Conservation (phyloP, 2,329 filamentous ascomycete genomes). For the Akanthomyces muscarius region DNA sequence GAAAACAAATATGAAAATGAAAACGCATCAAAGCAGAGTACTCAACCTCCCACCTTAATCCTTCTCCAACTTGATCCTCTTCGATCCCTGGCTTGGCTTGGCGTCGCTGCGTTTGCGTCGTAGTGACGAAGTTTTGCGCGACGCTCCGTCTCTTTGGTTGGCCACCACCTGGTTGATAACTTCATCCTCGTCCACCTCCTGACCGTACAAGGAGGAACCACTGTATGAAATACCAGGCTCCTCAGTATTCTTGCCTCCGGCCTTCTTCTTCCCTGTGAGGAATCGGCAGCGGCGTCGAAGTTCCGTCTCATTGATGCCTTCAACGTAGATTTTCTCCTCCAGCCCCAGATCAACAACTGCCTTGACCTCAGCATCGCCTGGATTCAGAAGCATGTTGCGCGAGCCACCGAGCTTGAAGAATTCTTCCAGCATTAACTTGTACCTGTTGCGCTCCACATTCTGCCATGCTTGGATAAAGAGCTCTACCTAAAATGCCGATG, state of each 20-base stretch:
- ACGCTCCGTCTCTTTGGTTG: conserved; percentile 23
- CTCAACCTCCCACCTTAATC: neutral
- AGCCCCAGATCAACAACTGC: neutral
- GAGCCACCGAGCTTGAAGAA: conserved; percentile 9
- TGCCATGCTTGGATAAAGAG: conserved; percentile 3
- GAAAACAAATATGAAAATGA: conserved; percentile 18
- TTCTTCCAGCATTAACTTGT: neutral
- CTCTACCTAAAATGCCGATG: neutral
- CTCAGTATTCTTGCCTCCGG: conserved; percentile 22
- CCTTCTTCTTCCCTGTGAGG: conserved; percentile 8
- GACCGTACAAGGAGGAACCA: conserved; percentile 9
- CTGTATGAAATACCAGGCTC: conserved; percentile 6
- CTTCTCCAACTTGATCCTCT: neutral
- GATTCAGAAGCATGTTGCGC: conserved; percentile 14
- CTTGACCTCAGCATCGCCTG: conserved; percentile 11
- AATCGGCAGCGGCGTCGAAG: conserved; percentile 9
- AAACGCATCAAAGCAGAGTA: neutral
- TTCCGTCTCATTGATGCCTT: conserved; percentile 16
- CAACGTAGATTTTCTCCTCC: conserved; percentile 9
- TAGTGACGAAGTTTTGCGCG: conserved; percentile 20
- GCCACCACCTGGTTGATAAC: conserved; percentile 32
- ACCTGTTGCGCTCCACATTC: neutral
- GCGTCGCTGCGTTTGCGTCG: conserved; percentile 18
- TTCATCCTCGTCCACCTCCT: conserved; percentile 27
- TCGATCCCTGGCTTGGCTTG: neutral